Evolutionary conservation across 1,284 basidiomycete species (phyloP), one percentile per base, ranked within the genome.

Genomic region (Austroboletus niveus): DNA sequence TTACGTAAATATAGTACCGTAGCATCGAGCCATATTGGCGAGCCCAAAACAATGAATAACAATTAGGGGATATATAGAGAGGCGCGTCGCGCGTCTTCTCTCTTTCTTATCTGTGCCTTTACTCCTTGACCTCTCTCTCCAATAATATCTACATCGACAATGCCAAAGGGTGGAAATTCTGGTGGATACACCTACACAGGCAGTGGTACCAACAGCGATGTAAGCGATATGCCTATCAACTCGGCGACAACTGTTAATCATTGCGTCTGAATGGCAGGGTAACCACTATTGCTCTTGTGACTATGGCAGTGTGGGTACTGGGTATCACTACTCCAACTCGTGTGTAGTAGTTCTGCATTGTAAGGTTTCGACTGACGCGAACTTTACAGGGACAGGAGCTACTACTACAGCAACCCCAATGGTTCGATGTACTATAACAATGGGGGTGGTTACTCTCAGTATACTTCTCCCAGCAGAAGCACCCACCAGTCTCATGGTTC

Each of bases 251-350:
- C 5, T 11, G 8, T 27, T 45, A 44, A 57, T 31, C 22, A 5
- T 24, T 2, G n/a, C 12, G 20, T 11, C 5, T 12, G 41, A 12
- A 11, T 8, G 44, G 43, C 42, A 82, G 79, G 82, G 81, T 2
- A 84, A 84, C 58, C 76, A 78, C 53, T 83, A 78, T 56, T 82
- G 79, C 62, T 69, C 70, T 55, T 77, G 80, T 41, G 68, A 76
- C 60, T 74, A 74, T 36, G 69, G 71, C 20, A 60, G 54, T 34
- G 70, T 72, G 4, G 64, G 69, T 14, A 68, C 53, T 32, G 75
- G 78, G 0, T 84, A 83, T 51, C 82, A 84, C 55, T 85, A 84
- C 57, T 82, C 81, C 9, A 84, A 84, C 67, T 57, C 31, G 78
- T 78, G 55, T 4, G 70, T 67, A 24, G 11, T 29, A 8, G 39